Percentiles rank a stretch among this genome's conserved stretches.
Conservation (phyloP, 2,329 filamentous ascomycete genomes). For the Penicillium sp. region DNA sequence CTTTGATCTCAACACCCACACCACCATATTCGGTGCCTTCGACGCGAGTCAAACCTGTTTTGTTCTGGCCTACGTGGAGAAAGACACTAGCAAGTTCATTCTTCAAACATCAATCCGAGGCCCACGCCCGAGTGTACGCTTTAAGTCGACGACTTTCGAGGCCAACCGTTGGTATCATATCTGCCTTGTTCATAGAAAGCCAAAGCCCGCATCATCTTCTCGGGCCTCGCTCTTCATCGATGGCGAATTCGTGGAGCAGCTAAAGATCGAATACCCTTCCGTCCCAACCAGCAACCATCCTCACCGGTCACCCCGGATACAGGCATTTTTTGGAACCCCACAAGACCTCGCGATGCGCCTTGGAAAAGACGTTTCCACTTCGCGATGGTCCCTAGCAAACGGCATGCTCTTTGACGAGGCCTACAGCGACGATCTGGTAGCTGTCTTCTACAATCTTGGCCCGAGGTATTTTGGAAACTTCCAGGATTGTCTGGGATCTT, state of each 20-base stretch:
- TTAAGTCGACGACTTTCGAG: constrained; percentile 81
- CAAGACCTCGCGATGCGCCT: constrained; percentile 80
- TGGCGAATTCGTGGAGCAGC: constrained; percentile 90
- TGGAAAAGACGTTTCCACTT: constrained; percentile 74
- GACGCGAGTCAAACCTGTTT: constrained; percentile 93
- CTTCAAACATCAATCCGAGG: constrained; percentile 93
- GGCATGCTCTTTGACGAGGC: constrained; percentile 87
- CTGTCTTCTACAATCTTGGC: constrained; percentile 88
- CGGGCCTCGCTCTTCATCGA: constrained; percentile 90
- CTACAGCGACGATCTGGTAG: constrained; percentile 87
- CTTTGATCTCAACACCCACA: constrained; percentile 85
- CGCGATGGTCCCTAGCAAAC: constrained; percentile 87
- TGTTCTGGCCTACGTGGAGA: constrained; percentile 89
- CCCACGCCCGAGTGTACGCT: constrained; percentile 85
- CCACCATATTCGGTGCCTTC: constrained; percentile 94
- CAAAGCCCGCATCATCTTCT: constrained; percentile 75
- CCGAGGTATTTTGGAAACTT: constrained; percentile 94
- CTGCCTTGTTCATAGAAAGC: constrained; percentile 80
- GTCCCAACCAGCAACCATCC: constrained; percentile 68
- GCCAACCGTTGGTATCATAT: constrained; percentile 90
- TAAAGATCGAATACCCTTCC: constrained; percentile 87
- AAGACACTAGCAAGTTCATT: constrained; percentile 91
- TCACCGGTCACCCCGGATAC: constrained; percentile 65
- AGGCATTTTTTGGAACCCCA: constrained; percentile 93
- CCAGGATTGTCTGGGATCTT: constrained; percentile 92